phyloP scores from a whole-genome alignment of 1,284 basidiomycete species.

The Peniophora sp. region DNA sequence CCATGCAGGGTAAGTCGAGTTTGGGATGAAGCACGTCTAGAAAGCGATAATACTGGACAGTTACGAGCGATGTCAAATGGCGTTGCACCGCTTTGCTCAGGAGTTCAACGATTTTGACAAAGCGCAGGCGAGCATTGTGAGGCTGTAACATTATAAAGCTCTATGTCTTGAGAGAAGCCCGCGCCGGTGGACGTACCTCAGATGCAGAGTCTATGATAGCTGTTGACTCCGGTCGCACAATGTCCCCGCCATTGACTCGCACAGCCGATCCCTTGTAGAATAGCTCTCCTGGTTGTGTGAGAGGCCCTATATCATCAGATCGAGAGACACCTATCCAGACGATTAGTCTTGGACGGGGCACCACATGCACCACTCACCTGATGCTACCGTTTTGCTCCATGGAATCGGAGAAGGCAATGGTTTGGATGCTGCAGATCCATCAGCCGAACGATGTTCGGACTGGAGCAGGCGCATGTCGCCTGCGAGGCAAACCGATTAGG shows the following conservation, averaged over 20 bases:
- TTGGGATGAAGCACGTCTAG: background rate
- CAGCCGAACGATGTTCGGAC: too few species aligned
- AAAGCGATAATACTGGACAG: background rate
- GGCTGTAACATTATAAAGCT: background rate
- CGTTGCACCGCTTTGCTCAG: background rate
- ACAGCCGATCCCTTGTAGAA: background rate
- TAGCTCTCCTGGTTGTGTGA: background rate
- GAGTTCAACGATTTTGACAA: background rate
- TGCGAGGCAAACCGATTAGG: background rate
- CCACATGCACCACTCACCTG: too few species aligned
- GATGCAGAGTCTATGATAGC: background rate
- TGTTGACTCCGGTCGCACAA: background rate
- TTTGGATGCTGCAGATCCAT: too few species aligned
- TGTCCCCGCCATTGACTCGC: background rate
- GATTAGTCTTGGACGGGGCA: too few species aligned
- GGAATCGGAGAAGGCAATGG: too few species aligned
- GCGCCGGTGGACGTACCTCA: background rate
- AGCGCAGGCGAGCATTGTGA: background rate
- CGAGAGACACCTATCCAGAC: too few species aligned
- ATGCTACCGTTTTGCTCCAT: too few species aligned
- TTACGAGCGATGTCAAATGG: background rate
- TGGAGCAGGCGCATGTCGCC: background rate
- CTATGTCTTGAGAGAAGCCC: background rate
- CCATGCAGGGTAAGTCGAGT: background rate
- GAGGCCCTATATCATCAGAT: too few species aligned